These are phyloP conservation scores for Meyerozyma smithsonii DNA, from an alignment of 1,139 yeast genomes.

Conservation along the genomic window DNA sequence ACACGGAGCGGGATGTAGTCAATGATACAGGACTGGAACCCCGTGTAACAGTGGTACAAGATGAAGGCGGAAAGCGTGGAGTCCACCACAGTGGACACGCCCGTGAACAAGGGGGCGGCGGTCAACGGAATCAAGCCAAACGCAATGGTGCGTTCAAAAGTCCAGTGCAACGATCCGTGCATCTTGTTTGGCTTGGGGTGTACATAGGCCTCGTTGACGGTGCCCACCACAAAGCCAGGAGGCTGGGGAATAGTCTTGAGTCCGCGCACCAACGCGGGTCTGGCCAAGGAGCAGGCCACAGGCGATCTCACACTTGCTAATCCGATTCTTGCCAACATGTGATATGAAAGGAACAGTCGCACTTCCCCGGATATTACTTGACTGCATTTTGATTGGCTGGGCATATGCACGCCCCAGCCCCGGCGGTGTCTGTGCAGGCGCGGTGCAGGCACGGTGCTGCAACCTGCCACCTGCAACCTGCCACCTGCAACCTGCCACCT, in stretches of 20 bases:
- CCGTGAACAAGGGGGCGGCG: slow-evolving; percentile 58
- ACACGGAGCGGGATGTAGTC: slow-evolving; percentile 76
- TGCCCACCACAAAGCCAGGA: slow-evolving; percentile 69
- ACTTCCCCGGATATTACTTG: slow-evolving; percentile 13
- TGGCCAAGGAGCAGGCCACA: slow-evolving; percentile 8
- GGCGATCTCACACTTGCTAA: slow-evolving; percentile 16
- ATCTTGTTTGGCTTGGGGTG: slow-evolving; percentile 51
- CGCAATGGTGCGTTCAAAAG: slow-evolving; percentile 56
- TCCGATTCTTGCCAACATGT: slow-evolving; percentile 27
- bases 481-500: not conserved
- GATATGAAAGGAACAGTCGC: slow-evolving; percentile 1
- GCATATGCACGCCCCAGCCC: not conserved
- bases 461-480: no score
- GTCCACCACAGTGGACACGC: slow-evolving; percentile 51
- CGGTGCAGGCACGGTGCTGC: no score
- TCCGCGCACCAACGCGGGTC: slow-evolving; percentile 18
- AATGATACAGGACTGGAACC: slow-evolving; percentile 72
- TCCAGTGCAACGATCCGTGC: slow-evolving; percentile 75
- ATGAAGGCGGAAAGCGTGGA: slow-evolving; percentile 51
- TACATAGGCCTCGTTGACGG: slow-evolving; percentile 69
- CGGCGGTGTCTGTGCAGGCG: no score
- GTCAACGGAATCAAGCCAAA: slow-evolving; percentile 60
- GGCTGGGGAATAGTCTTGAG: slow-evolving; percentile 61
- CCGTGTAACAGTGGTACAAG: slow-evolving; percentile 63
- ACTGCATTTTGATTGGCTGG: slow-evolving; percentile 11